phyloP scores from a whole-genome alignment of 352 stramenopile species.

The Thraustochytrium striatum region DNA sequence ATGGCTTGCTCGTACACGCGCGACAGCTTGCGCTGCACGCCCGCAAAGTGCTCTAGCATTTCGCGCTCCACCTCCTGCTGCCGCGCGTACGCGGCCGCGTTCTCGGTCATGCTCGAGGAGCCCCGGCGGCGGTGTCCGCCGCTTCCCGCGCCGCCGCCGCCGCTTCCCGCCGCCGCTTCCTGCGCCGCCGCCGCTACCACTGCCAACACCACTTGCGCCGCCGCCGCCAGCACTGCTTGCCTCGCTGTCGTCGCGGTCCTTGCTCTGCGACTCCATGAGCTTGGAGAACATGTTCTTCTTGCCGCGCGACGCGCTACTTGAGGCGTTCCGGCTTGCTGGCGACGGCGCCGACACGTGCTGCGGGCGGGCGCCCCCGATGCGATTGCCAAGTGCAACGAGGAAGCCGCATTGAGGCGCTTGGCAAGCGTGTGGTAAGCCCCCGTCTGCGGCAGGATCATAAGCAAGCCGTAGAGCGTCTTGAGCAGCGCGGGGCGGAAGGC shows the following conservation, averaged over 20 bases:
- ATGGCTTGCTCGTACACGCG: background rate
- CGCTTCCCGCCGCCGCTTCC: too few species aligned
- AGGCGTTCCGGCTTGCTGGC: too few species aligned
- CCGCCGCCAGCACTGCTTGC: too few species aligned
- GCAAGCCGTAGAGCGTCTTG: conserved; percentile 48
- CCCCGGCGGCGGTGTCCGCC: too few species aligned
- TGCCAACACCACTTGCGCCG: too few species aligned
- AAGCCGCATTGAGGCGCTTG: conserved; percentile 54
- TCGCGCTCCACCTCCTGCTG: background rate
- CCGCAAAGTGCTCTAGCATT: conserved; percentile 23
- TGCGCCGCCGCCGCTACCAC: too few species aligned
- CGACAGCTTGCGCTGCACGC: background rate
- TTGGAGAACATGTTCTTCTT: background rate
- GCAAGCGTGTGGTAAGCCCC: conserved; percentile 38
- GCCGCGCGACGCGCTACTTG: too few species aligned
- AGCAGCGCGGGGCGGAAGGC: conserved; percentile 34
- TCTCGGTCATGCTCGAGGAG: too few species aligned
- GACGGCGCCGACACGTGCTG: too few species aligned
- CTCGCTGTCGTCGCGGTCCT: too few species aligned
- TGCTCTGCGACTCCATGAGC: background rate
- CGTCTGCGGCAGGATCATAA: conserved; percentile 55
- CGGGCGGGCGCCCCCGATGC: background rate
- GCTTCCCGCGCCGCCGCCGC: too few species aligned
- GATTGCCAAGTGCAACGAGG: conserved; percentile 34
- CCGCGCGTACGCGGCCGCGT: background rate